Percentiles rank a stretch among this genome's conserved stretches.
Evolutionary conservation across 2,329 filamentous ascomycete genomes (phyloP).

Genomic region (Coniochaeta sp.): DNA sequence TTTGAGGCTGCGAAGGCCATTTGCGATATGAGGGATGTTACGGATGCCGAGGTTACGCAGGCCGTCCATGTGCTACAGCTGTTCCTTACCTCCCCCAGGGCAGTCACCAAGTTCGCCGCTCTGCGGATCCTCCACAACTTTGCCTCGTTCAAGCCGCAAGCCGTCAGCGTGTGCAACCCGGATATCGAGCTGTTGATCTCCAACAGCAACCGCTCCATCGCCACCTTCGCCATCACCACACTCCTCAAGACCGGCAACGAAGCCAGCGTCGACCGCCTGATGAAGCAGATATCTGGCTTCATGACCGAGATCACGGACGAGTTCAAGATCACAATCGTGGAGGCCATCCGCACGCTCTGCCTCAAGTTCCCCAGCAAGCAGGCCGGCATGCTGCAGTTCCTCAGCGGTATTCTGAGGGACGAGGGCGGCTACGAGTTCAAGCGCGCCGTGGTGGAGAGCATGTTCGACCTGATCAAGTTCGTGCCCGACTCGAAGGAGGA

Average conservation of each 20-base stretch:
- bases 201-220: constrained; percentile 94
- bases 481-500: constrained; percentile 79
- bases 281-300: constrained; percentile 97
- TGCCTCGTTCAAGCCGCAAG: constrained; percentile 90
- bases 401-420: constrained; percentile 92
- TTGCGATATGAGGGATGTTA: constrained; percentile 88
- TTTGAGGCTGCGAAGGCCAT: constrained; percentile 98
- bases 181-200: constrained; percentile 96
- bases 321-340: constrained; percentile 99
- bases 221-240: constrained; percentile 96
- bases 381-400: constrained; percentile 93
- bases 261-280: constrained; percentile 88
- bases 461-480: constrained; percentile 99
- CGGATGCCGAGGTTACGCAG: constrained; percentile 83
- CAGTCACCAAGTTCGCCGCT: constrained; percentile 95
- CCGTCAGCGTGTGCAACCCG: constrained; percentile 88
- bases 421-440: constrained; percentile 99
- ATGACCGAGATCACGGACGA: constrained; percentile 99
- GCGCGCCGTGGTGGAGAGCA: constrained; percentile 93
- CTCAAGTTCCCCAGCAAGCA: constrained; percentile 98
- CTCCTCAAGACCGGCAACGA: constrained; percentile 98
- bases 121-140: constrained; percentile 96
- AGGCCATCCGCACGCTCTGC: constrained; percentile 92
- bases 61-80: constrained; percentile 93
- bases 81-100: constrained; percentile 90